Evolutionary conservation across 1,284 basidiomycete genomes (phyloP), one percentile per base, ranked within the genome.

Genomic region (Mycena sp.): DNA sequence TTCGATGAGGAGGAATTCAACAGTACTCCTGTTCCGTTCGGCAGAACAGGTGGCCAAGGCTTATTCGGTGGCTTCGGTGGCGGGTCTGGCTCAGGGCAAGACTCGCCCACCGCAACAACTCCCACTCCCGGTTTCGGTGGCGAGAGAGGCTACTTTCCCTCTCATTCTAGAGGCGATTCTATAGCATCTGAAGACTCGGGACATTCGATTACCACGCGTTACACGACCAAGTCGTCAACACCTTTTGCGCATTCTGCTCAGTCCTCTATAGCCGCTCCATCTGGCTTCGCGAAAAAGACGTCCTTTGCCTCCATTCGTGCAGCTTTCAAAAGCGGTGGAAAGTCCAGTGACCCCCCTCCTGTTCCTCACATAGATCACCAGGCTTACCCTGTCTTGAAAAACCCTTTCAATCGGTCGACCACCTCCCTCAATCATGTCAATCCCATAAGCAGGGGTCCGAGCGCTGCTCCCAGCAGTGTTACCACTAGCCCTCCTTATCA

Each of bases 221-320:
- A 77, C 67, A 70, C 80, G 68, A 82, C 68, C 64, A 82, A 80
- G 72, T 72, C 78, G 30, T 67, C 77, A 51, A 79, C 84, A 53
- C 83, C 87, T 14, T 88, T 87, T 69, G 85, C 82, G 9, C 90
- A 93, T 73, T 85, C 87, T 23, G 80, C 90, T 9, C 89, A 90
- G 67, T 85, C 89, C 1, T 93, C 90, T 4, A 81, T 91, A 54
- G 81, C 81, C 3, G 72, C 77, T 30, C 77, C 76, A 5, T 71
- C 77, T 11, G 82, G 87, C 3, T 89, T 92, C 71, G 82, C 88
- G 50, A 94, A 94, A 80, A 95, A 95, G 68, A 78, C 92, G 1
- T 94, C 92, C 0, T 93, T 95, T 68, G 93, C 94, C 1, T 95
- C 92, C 9, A 86, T 96, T 59, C 89, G 93, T 54, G 95, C 95